Evolutionary conservation across 2,329 filamentous ascomycete species (phyloP).

Genomic region (Orbilia oligospora): DNA sequence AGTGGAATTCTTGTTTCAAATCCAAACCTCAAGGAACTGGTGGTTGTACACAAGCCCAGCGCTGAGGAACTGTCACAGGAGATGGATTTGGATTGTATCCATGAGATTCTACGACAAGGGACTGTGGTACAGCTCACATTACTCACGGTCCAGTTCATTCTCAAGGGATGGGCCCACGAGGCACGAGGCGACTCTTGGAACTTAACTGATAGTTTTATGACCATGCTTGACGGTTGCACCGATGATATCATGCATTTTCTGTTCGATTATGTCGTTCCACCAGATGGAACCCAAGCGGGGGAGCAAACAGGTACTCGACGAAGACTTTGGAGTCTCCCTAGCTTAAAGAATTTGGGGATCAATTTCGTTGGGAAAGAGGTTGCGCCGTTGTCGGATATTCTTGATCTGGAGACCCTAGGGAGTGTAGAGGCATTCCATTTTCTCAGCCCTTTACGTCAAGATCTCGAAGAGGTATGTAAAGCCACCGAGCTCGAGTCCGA

Average conservation of each 20-base stretch:
- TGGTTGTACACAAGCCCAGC: neutral
- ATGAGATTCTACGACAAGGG: neutral
- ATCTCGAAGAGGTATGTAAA: neutral
- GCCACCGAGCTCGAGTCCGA: too few species aligned
- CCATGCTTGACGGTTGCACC: neutral
- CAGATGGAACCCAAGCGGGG: neutral
- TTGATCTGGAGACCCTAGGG: neutral
- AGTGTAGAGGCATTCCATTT: neutral
- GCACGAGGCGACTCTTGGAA: neutral
- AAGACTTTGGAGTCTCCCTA: neutral
- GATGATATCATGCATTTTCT: neutral
- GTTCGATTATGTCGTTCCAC: neutral
- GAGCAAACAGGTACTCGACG: too few species aligned
- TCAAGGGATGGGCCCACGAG: neutral
- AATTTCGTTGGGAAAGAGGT: neutral
- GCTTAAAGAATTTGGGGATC: neutral
- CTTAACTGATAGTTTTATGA: neutral
- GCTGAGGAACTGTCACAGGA: neutral
- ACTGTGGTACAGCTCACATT: neutral
- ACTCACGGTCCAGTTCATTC: neutral
- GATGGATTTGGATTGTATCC: neutral
- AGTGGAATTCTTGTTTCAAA: neutral
- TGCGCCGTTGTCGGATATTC: neutral
- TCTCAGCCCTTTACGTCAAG: neutral
- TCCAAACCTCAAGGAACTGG: neutral